A percentile compares a stretch with the other conserved stretches of the same genome.
phyloP scores from a whole-genome alignment of 179 eudicot genomes.

The Gypsophila paniculata region DNA sequence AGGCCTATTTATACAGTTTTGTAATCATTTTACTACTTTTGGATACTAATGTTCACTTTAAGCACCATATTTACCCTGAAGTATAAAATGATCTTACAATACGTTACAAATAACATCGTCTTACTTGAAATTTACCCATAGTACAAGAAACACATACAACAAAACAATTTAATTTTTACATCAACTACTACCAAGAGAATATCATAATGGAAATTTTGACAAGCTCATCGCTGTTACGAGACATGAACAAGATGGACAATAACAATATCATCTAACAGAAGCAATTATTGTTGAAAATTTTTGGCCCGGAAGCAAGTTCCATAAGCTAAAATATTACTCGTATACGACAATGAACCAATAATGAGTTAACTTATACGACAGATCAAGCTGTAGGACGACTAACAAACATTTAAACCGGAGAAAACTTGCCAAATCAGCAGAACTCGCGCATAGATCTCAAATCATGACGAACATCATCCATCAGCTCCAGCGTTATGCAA shows the following conservation, averaged over 20 bases:
- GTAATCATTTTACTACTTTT: no score
- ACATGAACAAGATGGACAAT: neutral
- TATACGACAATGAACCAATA: slow-evolving; percentile 9
- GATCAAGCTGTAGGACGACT: neutral
- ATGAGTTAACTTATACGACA: neutral
- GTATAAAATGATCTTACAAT: no score
- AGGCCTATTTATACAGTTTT: no score
- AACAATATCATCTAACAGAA: neutral
- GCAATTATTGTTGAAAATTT: neutral
- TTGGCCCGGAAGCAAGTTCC: neutral
- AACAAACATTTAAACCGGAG: neutral
- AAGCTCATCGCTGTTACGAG: neutral
- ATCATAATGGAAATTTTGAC: no score
- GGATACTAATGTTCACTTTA: no score
- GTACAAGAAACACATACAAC: no score
- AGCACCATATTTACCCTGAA: no score
- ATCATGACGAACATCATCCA: neutral
- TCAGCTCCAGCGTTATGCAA: neutral
- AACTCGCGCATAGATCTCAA: neutral
- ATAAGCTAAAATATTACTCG: neutral
- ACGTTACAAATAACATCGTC: no score
- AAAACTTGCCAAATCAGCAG: neutral
- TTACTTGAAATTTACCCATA: no score
- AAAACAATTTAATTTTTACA: no score
- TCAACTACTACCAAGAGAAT: no score